Base-by-base conservation (phyloP, 176 grass and related monocot genomes). In the Triticum urartu region DNA sequence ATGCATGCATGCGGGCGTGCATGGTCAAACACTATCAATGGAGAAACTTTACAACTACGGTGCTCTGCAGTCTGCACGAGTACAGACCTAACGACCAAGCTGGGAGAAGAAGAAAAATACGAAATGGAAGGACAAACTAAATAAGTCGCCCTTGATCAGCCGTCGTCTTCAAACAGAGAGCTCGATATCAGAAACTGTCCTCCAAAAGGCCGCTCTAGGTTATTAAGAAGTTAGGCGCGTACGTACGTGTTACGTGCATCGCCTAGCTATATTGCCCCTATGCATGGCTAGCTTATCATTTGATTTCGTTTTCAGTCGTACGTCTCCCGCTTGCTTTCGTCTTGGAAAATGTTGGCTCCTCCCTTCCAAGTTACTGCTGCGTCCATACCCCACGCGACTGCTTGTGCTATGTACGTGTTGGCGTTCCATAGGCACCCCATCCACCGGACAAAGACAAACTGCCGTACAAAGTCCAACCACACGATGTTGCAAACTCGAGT, bases 201-300 rank as follows among this genome's bases (percentile, higher is more conserved):
- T 52, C 17, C 25, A 47, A 81, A 86, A 69, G 65, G 47, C 5
- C 61, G 25, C 62, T 20, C 66, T 20, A 35, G 30, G 15, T 35
- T 6, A 67, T 30, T 32, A 17, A 68, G 30, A 68, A 63, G 68
- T 75, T 85, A 84, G 82, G 61, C 30, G 32, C 71, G 77, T 50
- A 83, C 18, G 18, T 59, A 59, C 52, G 47, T 14, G 0, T 17
- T 56, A 56, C 39, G 76, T 25, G 76, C 59, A 60, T 73, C 58
- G 2, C 33, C 58, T 59, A 66, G 9, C 11, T 15, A 15, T 68
- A 15, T 5, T 33, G 70, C 11, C 43, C 11, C 43, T 42, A 58
- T 66, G 64, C 26, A 66, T n/a, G 68, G 25, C 52, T 56, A 66
- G 47, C 43, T 67, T 33, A 58, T 82, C 32, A 82, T 87, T 77